Conservation (phyloP, 2,329 filamentous ascomycete species). For the Aspergillus fumigatiaffinis region DNA sequence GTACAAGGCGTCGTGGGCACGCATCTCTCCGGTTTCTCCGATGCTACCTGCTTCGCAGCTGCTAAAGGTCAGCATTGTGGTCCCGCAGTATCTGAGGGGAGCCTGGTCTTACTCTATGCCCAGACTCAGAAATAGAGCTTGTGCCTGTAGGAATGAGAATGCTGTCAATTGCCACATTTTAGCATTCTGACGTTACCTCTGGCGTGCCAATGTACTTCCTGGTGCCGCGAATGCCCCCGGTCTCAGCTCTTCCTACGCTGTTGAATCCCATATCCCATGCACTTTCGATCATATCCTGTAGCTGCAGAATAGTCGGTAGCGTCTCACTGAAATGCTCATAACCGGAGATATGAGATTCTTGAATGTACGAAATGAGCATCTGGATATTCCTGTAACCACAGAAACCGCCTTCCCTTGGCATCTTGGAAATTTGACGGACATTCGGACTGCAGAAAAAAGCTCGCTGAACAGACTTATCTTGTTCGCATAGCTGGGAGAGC, state of each 20-base stretch:
- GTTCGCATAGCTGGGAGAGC: conserved; percentile 59
- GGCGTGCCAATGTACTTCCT: conserved; percentile 94
- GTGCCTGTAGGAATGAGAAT: conserved; percentile 52
- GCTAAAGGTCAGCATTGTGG: conserved; percentile 8
- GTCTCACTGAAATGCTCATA: conserved; percentile 56
- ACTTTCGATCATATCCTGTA: conserved; percentile 81
- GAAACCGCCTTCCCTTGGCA: conserved; percentile 80
- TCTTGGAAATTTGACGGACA: conserved; percentile 76
- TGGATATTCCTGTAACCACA: conserved; percentile 96
- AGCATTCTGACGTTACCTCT: conserved; percentile 55
- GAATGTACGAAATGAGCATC: conserved; percentile 78
- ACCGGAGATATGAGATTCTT: conserved; percentile 55
- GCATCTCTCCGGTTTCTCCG: conserved; percentile 42
- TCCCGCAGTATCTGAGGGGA: neutral
- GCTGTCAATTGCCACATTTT: neutral
- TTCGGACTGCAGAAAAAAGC: conserved; percentile 76
- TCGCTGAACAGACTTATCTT: conserved; percentile 60
- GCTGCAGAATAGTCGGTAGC: conserved; percentile 71
- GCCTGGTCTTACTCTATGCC: conserved; percentile 56
- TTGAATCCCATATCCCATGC: conserved; percentile 89
- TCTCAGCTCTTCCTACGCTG: conserved; percentile 68
- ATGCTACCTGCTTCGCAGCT: conserved; percentile 62
- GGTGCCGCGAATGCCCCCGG: conserved; percentile 80
- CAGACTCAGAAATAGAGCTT: conserved; percentile 70
- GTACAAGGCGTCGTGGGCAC: conserved; percentile 54